Percentiles rank a stretch among this genome's conserved stretches.
phyloP scores from a whole-genome alignment of 192 early-diverging fungal species.

The Diversispora epigaea region DNA sequence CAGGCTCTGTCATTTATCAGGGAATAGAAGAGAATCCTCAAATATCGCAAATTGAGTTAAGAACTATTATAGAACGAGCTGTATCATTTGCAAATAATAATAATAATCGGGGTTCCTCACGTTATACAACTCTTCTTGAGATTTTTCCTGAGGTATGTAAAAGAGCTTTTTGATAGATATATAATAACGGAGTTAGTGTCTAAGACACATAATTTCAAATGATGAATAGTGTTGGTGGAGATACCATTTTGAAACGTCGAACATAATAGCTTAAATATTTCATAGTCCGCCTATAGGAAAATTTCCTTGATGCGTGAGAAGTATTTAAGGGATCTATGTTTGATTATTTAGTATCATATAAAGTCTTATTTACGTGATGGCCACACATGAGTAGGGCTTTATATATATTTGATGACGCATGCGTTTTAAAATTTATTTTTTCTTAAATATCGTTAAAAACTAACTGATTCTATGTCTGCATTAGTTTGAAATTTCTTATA shows the following conservation, averaged over 20 bases:
- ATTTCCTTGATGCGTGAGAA: slow-evolving; percentile 1
- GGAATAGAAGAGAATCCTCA: too few species aligned
- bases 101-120: background rate
- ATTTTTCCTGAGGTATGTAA: background rate
- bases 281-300: background rate
- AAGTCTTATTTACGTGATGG: slow-evolving; percentile 6
- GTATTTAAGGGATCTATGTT: background rate
- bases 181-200: background rate
- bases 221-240: too few species aligned
- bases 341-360: slow-evolving; percentile 5
- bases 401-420: background rate
- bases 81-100: background rate
- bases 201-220: too few species aligned
- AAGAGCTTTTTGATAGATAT: background rate
- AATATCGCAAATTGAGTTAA: slow-evolving; percentile 8
- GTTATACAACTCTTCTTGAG: background rate
- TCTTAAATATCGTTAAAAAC: slow-evolving; percentile 4
- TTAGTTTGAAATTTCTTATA: slow-evolving; percentile 13
- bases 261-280: background rate
- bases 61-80: background rate
- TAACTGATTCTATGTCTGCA: background rate
- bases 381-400: slow-evolving; percentile 2
- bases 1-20: too few species aligned
- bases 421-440: too few species aligned
- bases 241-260: background rate